Evolutionary conservation across 495 filamentous ascomycete genomes (phyloP), one percentile per base, ranked within the genome.

Genomic region (Xylaria venustula): DNA sequence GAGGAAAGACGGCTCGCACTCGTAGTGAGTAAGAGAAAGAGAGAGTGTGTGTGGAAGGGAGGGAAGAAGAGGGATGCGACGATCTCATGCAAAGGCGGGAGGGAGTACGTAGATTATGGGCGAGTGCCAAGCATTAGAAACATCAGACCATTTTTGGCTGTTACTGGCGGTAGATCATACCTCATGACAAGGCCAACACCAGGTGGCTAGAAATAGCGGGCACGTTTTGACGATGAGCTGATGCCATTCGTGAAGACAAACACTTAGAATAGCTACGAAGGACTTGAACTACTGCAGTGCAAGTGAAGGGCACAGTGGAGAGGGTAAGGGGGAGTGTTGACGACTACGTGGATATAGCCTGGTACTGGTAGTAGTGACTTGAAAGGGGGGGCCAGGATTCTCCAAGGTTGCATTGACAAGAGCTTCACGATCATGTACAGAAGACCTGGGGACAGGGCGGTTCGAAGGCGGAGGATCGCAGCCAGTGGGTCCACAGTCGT

Each of bases 91-190:
- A 63, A 69, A 68, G 71, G 73, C 77, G 65, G 78, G 79, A 64
- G 77, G 74, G 53, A 63, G 77, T 64, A 76, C 71, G 56, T 50
- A 51, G 74, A 84, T 64, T 72, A 73, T 75, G 74, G 71, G 62
- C 66, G 73, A 61, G 51, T 66, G 69, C 65, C 71, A 72, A 71
- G 69, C 63, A 57, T 63, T 59, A 63, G 70, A 76, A 77, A 76
- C 72, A 75, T 77, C 71, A 67, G 72, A 67, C 66, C 72, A 77
- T 75, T 62, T 62, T 72, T 46, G 54, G 56, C 45, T n/a, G n/a
- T n/a, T n/a, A n/a, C n/a, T n/a, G n/a, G n/a, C n/a, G n/a, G 77
- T 64, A 71, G 74, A 76, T 79, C 79, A 76, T 82, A 83, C 80
- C 79, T 79, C 72, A 71, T 72, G 75, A 77, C 74, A 75, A 77